Percentiles rank a stretch among this genome's conserved stretches.
Evolutionary conservation across 2,329 filamentous ascomycete genomes (phyloP).

Genomic region (Fusarium longipes): DNA sequence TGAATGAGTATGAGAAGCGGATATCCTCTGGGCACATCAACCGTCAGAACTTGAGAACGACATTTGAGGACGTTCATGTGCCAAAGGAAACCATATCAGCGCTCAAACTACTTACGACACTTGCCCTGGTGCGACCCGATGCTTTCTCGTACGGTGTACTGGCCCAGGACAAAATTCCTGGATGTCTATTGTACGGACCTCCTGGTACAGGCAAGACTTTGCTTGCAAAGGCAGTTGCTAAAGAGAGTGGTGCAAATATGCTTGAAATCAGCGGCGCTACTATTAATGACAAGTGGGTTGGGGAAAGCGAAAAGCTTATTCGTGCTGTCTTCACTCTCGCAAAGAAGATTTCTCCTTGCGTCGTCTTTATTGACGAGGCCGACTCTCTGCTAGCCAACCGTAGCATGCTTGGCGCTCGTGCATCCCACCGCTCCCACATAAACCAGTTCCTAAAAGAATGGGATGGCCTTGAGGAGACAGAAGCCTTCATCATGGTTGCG

Average conservation of each 20-base stretch:
- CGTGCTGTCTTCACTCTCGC: slow-evolving; percentile 91
- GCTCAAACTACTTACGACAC: slow-evolving; percentile 86
- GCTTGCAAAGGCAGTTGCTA: slow-evolving; percentile 75
- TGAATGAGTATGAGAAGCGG: slow-evolving; percentile 83
- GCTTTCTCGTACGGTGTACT: slow-evolving; percentile 97
- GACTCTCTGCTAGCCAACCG: slow-evolving; percentile 90
- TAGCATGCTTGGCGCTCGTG: slow-evolving; percentile 71
- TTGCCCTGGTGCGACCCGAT: slow-evolving; percentile 88
- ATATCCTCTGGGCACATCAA: slow-evolving; percentile 86
- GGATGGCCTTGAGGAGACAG: slow-evolving; percentile 86
- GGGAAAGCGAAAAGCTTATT: slow-evolving; percentile 96
- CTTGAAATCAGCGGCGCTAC: slow-evolving; percentile 92
- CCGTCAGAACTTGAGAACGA: slow-evolving; percentile 82
- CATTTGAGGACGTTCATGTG: slow-evolving; percentile 88
- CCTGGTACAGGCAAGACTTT: slow-evolving; percentile 83
- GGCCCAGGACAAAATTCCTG: slow-evolving; percentile 89
- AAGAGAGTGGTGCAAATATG: slow-evolving; percentile 75
- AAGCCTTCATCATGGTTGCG: slow-evolving; percentile 97
- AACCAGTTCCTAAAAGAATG: slow-evolving; percentile 98
- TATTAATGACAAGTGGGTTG: slow-evolving; percentile 96
- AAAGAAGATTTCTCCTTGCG: slow-evolving; percentile 88
- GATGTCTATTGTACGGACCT: slow-evolving; percentile 87
- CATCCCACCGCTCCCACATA: slow-evolving; percentile 86
- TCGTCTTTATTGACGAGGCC: slow-evolving; percentile 97
- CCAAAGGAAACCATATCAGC: slow-evolving; percentile 85